These are phyloP conservation scores for Candida takata DNA, from an alignment of 805 yeast genomes.

Conservation along the genomic window DNA sequence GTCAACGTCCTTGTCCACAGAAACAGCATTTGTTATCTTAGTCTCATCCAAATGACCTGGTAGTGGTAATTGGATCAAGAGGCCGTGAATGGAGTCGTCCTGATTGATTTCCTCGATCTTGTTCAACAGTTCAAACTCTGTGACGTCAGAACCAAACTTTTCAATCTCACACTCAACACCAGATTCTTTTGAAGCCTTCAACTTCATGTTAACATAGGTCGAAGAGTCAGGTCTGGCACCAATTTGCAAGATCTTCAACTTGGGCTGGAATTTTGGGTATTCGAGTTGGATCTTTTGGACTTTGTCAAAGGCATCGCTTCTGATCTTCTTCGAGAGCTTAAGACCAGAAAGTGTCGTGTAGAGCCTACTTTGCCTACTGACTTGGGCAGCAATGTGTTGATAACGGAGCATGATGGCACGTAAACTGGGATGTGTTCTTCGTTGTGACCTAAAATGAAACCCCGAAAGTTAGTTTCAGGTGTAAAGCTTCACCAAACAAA, in stretches of 20 bases:
- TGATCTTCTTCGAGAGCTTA: conserved; percentile 36
- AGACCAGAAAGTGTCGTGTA: conserved; percentile 39
- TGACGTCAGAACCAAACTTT: conserved; percentile 47
- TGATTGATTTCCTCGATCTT: conserved; percentile 51
- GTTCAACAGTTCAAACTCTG: conserved; percentile 49
- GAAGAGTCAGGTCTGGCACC: conserved; percentile 74
- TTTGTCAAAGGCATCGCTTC: conserved; percentile 34
- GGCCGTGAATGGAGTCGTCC: conserved; percentile 58
- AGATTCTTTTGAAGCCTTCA: conserved; percentile 69
- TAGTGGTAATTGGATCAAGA: conserved; percentile 70
- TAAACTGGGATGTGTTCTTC: too few relatives aligned
- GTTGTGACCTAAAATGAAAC: too few relatives aligned
- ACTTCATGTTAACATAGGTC: conserved; percentile 76
- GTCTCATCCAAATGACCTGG: conserved; percentile 68
- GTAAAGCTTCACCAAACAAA: too few relatives aligned
- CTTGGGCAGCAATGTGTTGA: conserved; percentile 2
- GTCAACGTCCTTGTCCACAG: conserved; percentile 69
- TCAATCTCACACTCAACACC: conserved; percentile 55
- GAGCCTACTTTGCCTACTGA: conserved; percentile 19
- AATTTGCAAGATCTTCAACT: conserved; percentile 65
- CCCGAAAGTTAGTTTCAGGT: too few relatives aligned
- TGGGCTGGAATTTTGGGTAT: conserved; percentile 55
- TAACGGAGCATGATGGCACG: conserved; percentile 14
- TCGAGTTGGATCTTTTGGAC: conserved; percentile 27
- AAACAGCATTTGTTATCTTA: conserved; percentile 58